These are phyloP conservation scores for Dactylellina haptotyla DNA, from an alignment of 2,329 filamentous ascomycete species.

Conservation along the genomic window DNA sequence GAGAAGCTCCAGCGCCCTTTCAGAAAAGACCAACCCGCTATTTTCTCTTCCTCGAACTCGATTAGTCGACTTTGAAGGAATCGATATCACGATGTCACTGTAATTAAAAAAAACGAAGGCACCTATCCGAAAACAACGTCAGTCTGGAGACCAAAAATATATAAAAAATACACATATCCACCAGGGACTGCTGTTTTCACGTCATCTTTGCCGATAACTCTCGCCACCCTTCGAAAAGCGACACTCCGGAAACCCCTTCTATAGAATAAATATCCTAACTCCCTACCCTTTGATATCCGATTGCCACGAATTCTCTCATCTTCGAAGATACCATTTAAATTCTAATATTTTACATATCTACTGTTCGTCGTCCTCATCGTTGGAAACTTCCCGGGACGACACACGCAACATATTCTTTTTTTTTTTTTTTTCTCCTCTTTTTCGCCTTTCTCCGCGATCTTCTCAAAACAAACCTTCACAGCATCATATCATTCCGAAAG, in stretches of 20 bases:
- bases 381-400: conserved; percentile 11
- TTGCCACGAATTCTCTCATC: too few species aligned
- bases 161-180: too few species aligned
- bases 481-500: neutral
- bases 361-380: neutral
- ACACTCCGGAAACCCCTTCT: neutral
- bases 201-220: conserved; percentile 16
- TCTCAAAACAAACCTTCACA: neutral
- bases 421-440: neutral
- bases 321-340: too few species aligned
- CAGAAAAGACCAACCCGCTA: conserved; percentile 38
- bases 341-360: neutral
- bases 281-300: too few species aligned
- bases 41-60: conserved; percentile 56
- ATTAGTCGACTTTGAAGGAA: conserved; percentile 39
- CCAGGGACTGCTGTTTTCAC: conserved; percentile 25
- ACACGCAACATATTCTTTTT: conserved; percentile 22
- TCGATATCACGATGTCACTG: conserved; percentile 45
- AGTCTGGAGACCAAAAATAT: conserved; percentile 31
- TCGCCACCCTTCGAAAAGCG: conserved; percentile 5
- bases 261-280: neutral
- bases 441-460: neutral
- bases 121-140: conserved; percentile 34
- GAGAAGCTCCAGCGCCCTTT: conserved; percentile 5
- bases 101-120: conserved; percentile 38